Conservation (phyloP, 164 flowering plant species). For the Magnolia kwangsiensis region DNA sequence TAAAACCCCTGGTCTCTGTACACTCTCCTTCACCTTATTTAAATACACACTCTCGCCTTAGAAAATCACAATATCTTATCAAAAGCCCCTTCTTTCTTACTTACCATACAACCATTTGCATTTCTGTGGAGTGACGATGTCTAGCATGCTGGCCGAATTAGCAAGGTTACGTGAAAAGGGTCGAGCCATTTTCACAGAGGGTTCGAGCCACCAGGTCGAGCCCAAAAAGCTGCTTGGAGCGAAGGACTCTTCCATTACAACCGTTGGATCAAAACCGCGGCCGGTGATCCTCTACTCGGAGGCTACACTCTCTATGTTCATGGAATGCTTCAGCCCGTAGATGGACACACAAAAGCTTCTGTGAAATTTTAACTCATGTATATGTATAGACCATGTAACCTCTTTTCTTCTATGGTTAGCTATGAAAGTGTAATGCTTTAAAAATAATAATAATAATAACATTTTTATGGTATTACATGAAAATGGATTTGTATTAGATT, state of each 20-base stretch:
- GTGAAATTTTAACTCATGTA: too few species aligned
- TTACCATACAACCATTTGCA: not conserved
- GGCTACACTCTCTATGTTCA: slow-evolving; percentile 36
- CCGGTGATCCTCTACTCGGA: slow-evolving; percentile 24
- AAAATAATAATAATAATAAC: too few species aligned
- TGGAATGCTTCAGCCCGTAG: slow-evolving; percentile 34
- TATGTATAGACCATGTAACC: too few species aligned
- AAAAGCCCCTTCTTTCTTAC: not conserved
- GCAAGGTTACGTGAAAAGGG: slow-evolving; percentile 32
- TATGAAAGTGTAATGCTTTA: too few species aligned
- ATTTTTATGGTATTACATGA: too few species aligned
- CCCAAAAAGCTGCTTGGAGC: slow-evolving; percentile 1
- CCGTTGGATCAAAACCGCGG: slow-evolving; percentile 1
- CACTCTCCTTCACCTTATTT: not conserved
- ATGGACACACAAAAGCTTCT: too few species aligned
- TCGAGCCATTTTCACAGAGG: slow-evolving; percentile 10
- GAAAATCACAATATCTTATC: not conserved
- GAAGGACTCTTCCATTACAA: not conserved
- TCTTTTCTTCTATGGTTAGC: too few species aligned
- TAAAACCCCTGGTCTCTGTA: too few species aligned
- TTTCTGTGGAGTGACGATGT: slow-evolving; percentile 17
- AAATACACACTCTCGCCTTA: not conserved
- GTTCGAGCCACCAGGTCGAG: slow-evolving; percentile 1
- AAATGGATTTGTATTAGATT: too few species aligned
- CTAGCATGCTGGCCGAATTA: slow-evolving; percentile 31